A percentile compares a stretch with the other conserved stretches of the same genome.
phyloP scores from a whole-genome alignment of 768 basidiomycete species.

The Pleurotus pulmonarius region DNA sequence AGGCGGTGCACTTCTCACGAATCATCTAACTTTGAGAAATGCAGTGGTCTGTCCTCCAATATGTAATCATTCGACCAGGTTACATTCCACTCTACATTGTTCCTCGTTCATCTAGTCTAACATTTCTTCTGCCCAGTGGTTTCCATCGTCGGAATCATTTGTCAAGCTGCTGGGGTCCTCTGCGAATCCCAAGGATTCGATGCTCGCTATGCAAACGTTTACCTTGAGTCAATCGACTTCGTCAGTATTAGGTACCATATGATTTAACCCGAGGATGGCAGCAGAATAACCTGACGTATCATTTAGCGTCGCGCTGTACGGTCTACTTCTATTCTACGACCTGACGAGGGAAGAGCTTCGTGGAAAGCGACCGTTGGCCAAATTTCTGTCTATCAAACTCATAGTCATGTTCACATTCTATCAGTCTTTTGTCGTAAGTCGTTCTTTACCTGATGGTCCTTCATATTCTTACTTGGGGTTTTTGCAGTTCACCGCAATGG shows the following conservation, averaged over 20 bases:
- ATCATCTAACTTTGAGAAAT: too few species aligned
- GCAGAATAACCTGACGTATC: neutral
- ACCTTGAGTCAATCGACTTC: conserved; percentile 72
- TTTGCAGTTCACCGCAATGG: conserved; percentile 58
- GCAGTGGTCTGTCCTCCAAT: conserved; percentile 88
- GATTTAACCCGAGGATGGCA: too few species aligned
- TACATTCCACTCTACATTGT: conserved; percentile 6
- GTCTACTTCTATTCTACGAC: conserved; percentile 78
- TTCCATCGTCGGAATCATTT: conserved; percentile 78
- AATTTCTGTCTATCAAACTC: conserved; percentile 84
- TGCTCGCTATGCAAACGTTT: conserved; percentile 60
- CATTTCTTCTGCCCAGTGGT: conserved; percentile 29
- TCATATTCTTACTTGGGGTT: neutral
- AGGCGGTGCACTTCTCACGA: neutral
- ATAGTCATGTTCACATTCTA: conserved; percentile 90
- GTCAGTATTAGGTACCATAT: conserved; percentile 67
- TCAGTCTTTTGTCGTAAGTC: conserved; percentile 68
- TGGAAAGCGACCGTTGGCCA: conserved; percentile 73
- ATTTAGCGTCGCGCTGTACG: conserved; percentile 77
- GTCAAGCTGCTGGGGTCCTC: conserved; percentile 62
- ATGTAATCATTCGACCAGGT: conserved; percentile 67
- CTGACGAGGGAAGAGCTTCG: conserved; percentile 77
- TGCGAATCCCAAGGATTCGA: conserved; percentile 63
- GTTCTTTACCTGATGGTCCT: neutral
- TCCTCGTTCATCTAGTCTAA: conserved; percentile 8